A percentile compares a stretch with the other conserved stretches of the same genome.
phyloP scores from a whole-genome alignment of 2,329 filamentous ascomycete genomes.

The Trichophyton verrucosum region DNA sequence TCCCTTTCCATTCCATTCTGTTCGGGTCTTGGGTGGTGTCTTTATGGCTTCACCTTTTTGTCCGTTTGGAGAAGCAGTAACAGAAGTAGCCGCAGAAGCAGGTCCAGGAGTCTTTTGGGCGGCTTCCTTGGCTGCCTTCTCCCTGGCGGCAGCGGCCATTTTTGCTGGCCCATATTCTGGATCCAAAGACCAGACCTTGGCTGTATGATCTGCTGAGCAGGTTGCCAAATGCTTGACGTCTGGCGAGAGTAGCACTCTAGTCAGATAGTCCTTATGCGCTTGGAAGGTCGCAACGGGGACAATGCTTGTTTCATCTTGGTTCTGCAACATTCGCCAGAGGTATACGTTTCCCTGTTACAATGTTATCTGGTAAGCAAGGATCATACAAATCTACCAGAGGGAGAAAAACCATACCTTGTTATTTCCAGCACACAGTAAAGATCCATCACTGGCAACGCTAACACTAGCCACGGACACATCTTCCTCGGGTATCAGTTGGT shows the following conservation, averaged over 20 bases:
- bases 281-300: conserved; percentile 79
- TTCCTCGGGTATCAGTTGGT: conserved; percentile 91
- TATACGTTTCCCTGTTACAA: conserved; percentile 73
- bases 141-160: conserved; percentile 17
- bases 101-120: neutral
- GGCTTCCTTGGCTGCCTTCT: neutral
- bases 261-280: conserved; percentile 86
- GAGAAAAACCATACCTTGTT: conserved; percentile 52
- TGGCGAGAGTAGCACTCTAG: conserved; percentile 77
- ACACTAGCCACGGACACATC: conserved; percentile 89
- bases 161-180: conserved; percentile 41
- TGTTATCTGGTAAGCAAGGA: neutral
- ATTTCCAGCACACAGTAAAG: conserved; percentile 83
- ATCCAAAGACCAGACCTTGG: conserved; percentile 92
- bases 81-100: no score
- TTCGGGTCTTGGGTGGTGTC: neutral
- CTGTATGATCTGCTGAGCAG: conserved; percentile 85
- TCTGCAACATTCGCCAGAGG: conserved; percentile 86
- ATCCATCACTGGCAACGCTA: conserved; percentile 88
- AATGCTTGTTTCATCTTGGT: conserved; percentile 67
- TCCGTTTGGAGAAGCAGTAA: neutral
- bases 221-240: conserved; percentile 91
- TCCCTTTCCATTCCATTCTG: conserved; percentile 7
- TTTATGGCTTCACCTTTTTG: neutral
- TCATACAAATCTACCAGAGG: neutral